Evolutionary conservation across 2,329 filamentous ascomycete genomes (phyloP).

Genomic region (Penicillium concentricum): DNA sequence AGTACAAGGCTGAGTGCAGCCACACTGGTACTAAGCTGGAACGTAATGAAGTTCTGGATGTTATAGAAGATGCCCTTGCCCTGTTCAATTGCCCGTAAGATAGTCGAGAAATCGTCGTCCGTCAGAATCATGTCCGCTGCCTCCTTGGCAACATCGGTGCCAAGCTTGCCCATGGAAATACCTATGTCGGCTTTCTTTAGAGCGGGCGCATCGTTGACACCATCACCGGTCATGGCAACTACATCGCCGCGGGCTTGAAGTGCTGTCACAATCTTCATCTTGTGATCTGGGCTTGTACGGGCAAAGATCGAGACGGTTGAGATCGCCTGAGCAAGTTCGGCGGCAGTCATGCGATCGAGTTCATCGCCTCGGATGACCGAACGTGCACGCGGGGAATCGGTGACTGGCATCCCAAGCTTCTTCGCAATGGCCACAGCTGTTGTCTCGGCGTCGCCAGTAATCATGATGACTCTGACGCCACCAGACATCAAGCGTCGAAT

Average conservation of each 20-base stretch:
- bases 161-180: conserved; percentile 91
- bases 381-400: conserved; percentile 54
- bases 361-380: conserved; percentile 83
- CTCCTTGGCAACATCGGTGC: conserved; percentile 96
- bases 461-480: conserved; percentile 98
- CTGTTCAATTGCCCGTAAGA: conserved; percentile 93
- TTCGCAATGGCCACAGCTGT: conserved; percentile 91
- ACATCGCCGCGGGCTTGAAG: conserved; percentile 92
- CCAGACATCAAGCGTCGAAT: conserved; percentile 89
- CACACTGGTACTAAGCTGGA: conserved; percentile 95
- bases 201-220: conserved; percentile 95
- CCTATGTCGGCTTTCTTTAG: conserved; percentile 97
- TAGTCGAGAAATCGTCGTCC: conserved; percentile 86
- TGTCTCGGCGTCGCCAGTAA: conserved; percentile 93
- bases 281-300: conserved; percentile 93
- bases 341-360: conserved; percentile 86
- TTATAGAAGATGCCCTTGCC: conserved; percentile 99
- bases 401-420: conserved; percentile 90
- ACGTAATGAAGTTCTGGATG: conserved; percentile 98
- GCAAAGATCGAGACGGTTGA: conserved; percentile 91
- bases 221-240: conserved; percentile 98
- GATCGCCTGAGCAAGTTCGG: conserved; percentile 80
- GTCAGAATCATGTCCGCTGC: conserved; percentile 85
- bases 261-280: conserved; percentile 92
- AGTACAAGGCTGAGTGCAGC: conserved; percentile 89